Percentiles rank a stretch among this genome's conserved stretches.
Conservation (phyloP, 2,329 filamentous ascomycete genomes). For the Alternaria novae-zelandiae region DNA sequence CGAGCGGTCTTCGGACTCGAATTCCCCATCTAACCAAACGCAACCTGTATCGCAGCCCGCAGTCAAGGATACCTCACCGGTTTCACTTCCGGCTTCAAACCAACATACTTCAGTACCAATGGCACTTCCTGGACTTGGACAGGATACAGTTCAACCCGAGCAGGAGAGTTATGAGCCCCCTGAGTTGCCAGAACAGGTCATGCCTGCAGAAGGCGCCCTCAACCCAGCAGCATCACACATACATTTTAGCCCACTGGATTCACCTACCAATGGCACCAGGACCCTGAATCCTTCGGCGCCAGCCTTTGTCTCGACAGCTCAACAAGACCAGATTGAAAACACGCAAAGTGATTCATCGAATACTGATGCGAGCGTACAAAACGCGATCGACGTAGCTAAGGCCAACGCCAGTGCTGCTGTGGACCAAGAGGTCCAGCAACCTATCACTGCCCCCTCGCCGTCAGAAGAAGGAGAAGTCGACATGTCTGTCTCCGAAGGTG, state of each 20-base stretch:
- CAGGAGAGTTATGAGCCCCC: background rate
- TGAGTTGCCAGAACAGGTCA: background rate
- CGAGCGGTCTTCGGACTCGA: constrained; percentile 23
- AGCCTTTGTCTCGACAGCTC: constrained; percentile 42
- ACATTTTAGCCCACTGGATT: background rate
- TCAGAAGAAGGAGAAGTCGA: constrained; percentile 44
- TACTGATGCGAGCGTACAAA: background rate
- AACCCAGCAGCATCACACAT: background rate
- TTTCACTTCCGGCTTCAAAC: background rate
- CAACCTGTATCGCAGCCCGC: background rate
- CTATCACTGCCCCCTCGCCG: constrained; percentile 16
- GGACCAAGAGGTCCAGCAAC: background rate
- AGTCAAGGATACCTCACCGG: background rate
- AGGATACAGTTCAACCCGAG: background rate
- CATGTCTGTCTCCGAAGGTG: constrained; percentile 42
- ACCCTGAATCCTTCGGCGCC: constrained; percentile 11
- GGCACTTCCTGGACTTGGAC: constrained; percentile 24
- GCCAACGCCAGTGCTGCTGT: constrained; percentile 5
- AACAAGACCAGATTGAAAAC: constrained; percentile 19
- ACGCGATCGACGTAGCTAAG: background rate
- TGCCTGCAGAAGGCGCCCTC: background rate
- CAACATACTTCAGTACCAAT: constrained; percentile 2
- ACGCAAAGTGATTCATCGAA: background rate
- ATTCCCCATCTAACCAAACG: background rate
- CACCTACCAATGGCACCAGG: background rate